Base-by-base conservation (phyloP, 495 filamentous ascomycete species). In the Hypoxylon perforatum region DNA sequence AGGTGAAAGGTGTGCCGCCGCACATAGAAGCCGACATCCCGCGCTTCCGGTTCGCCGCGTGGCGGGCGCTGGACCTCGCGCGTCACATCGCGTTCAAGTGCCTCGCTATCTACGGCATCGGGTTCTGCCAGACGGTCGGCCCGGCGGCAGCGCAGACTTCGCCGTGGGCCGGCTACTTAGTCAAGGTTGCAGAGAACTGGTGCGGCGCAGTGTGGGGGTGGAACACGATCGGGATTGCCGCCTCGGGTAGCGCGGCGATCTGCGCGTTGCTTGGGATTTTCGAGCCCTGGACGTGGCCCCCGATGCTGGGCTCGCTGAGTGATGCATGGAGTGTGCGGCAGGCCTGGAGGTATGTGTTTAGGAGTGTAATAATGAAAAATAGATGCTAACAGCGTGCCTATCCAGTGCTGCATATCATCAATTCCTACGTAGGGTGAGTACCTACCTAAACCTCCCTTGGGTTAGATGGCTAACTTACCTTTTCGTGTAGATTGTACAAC, bases 1-100 rank as follows among this genome's bases (percentile, higher is more conserved):
- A 68, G 51, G 71, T 73, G 1, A 73, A 71, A 18, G 65, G 65
- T 48, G 57, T 68, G 41, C 67, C 67, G 23, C 42, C 19, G n/a
- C 60, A 63, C 21, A 44, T 45, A 1, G 23, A 41, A 1, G 42
- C 44, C 0, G 23, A 51, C 11, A 11, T 9, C 11, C 10, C 60
- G 10, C 51, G 45, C 14, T 15, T 56, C 5, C 30, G 36, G 10
- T 63, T 63, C 23, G 60, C 48, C 23, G 23, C 15, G 51, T 4
- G 10, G 23, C 41, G 45, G 8, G 36, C 36, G 33, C 33, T 57
- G 17, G 45, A 63, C 14, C 6, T 51, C 3, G 35, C 14, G 8
- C 36, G 44, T 51, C 52, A 44, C n/a, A 6, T 36, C 12, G 60
- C 60, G 6, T 17, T 63, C 15, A 63, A 63, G 22, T 45, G 35